Percentiles rank a stretch among this genome's conserved stretches.
Evolutionary conservation across 257 asterid species (phyloP).

Genomic region (Marsdenia floribunda): DNA sequence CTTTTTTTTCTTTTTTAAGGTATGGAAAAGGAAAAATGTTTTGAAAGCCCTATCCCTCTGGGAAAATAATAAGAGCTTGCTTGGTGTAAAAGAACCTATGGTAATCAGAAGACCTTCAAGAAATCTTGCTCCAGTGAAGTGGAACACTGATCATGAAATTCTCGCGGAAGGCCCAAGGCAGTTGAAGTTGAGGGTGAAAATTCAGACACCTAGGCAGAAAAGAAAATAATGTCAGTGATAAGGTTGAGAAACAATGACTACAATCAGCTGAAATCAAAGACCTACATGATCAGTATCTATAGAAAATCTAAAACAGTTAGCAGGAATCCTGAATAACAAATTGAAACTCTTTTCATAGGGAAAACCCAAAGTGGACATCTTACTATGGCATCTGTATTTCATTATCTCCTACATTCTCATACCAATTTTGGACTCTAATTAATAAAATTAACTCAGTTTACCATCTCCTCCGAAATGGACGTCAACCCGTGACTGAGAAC

Average conservation of each 20-base stretch:
- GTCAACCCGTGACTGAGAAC: background rate
- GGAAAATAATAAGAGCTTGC: conserved; percentile 13
- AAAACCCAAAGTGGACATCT: background rate
- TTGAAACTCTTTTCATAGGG: background rate
- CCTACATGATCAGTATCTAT: background rate
- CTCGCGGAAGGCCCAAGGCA: conserved; percentile 96
- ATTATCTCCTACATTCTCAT: conserved; percentile 2
- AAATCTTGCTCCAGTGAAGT: conserved; percentile 73
- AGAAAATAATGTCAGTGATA: background rate
- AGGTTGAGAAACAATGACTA: background rate
- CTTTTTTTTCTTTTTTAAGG: too few species aligned
- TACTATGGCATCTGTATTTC: background rate
- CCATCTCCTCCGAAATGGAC: background rate
- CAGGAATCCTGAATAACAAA: background rate
- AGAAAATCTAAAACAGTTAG: background rate
- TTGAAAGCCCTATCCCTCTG: conserved; percentile 15
- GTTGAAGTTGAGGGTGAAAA: conserved; percentile 83
- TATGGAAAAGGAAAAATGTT: background rate
- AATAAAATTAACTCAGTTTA: background rate
- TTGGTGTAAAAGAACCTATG: conserved; percentile 16
- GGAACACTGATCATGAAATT: conserved; percentile 83
- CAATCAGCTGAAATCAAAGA: background rate
- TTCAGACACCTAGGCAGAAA: conserved; percentile 69
- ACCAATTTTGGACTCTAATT: background rate
- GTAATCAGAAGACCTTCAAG: conserved; percentile 60